Evolutionary conservation across 208 protist genomes (phyloP).

Genomic region (Leishmania gerbilli): DNA sequence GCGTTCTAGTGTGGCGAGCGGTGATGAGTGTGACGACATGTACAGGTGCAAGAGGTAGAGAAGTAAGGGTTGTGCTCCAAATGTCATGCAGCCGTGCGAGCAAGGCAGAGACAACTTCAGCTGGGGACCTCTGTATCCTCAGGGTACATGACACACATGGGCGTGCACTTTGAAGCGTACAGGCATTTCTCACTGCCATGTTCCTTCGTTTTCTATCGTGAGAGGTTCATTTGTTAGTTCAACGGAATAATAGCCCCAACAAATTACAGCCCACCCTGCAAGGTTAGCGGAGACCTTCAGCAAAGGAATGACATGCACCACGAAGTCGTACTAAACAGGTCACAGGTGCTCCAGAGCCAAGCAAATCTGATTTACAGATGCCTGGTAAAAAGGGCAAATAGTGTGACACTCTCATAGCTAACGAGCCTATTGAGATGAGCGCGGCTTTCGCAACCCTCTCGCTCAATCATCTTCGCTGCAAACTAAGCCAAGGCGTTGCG

Average conservation of each 20-base stretch:
- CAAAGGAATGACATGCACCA: neutral
- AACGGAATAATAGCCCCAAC: neutral
- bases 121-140: neutral
- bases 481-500: constrained; percentile 18
- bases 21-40: neutral
- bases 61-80: neutral
- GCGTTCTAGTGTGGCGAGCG: neutral
- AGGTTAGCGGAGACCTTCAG: neutral
- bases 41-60: neutral
- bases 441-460: neutral
- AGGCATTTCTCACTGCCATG: neutral
- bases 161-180: neutral
- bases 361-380: neutral
- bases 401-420: neutral
- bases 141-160: neutral
- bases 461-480: constrained; percentile 18
- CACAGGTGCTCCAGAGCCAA: neutral
- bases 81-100: constrained; percentile 3
- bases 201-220: neutral
- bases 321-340: neutral
- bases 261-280: neutral
- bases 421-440: no score
- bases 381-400: neutral
- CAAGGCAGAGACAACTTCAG: constrained; percentile 4
- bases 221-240: neutral